A percentile compares a stretch with the other conserved stretches of the same genome.
Conservation (phyloP, 169 alveolate genomes). For the Miamiensis avidus region DNA sequence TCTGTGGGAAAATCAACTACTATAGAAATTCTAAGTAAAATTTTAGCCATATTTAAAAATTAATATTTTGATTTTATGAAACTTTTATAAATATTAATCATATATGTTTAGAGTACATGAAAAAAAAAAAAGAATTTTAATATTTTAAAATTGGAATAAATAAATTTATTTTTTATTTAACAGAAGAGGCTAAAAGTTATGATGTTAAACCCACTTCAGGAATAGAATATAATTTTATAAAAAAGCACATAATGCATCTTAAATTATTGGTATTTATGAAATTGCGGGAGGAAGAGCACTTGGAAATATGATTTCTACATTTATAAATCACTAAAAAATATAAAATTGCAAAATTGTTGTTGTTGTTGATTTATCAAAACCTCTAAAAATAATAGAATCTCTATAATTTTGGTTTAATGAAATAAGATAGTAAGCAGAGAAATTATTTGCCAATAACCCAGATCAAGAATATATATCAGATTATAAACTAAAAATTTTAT, state of each 20-base stretch:
- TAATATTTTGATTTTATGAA: background rate
- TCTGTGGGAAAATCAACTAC: background rate
- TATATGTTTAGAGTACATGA: no score
- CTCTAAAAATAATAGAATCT: background rate
- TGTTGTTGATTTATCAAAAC: background rate
- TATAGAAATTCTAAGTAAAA: background rate
- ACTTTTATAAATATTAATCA: no score
- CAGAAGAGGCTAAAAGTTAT: background rate
- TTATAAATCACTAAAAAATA: no score
- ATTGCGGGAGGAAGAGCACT: background rate
- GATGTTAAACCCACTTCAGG: background rate
- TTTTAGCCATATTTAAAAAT: background rate
- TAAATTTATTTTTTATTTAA: no score
- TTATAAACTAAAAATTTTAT: no score
- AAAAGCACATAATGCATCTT: background rate
- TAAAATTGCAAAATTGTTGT: no score
- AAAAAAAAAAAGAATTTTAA: no score
- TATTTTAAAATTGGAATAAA: no score
- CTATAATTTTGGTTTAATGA: background rate
- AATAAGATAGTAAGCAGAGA: background rate
- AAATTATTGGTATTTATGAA: background rate
- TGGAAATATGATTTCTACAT: background rate
- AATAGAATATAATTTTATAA: background rate
- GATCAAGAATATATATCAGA: background rate
- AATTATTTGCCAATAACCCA: background rate